phyloP scores from a whole-genome alignment of 306 rosid species.

The Macrotyloma uniflorum region DNA sequence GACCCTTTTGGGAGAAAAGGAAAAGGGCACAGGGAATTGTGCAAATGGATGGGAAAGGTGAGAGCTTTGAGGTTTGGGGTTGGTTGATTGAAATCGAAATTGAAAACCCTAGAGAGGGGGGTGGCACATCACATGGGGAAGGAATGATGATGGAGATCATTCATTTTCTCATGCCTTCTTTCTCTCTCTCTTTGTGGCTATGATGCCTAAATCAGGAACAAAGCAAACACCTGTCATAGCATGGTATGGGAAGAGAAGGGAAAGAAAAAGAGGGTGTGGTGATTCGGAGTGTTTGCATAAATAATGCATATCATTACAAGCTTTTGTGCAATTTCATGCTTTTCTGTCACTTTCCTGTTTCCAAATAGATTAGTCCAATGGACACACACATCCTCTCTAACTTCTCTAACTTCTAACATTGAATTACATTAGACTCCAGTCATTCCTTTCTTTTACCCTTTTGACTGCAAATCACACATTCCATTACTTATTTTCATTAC shows the following conservation, averaged over 20 bases:
- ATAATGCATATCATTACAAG: slow-evolving; percentile 42
- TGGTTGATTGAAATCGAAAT: slow-evolving; percentile 38
- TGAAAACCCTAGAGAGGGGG: slow-evolving; percentile 64
- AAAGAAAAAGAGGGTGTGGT: not conserved
- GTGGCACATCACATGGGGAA: slow-evolving; percentile 51
- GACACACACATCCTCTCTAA: not conserved
- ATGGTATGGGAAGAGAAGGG: not conserved
- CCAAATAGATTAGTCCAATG: slow-evolving; percentile 27
- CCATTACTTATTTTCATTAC: not conserved
- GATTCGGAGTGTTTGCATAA: slow-evolving; percentile 24
- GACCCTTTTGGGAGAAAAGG: slow-evolving; percentile 52
- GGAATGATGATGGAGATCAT: slow-evolving; percentile 47
- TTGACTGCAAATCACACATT: not conserved
- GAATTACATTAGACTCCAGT: not conserved
- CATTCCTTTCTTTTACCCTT: slow-evolving; percentile 37
- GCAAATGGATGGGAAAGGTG: slow-evolving; percentile 36
- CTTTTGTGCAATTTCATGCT: slow-evolving; percentile 47
- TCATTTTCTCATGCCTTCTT: slow-evolving; percentile 29
- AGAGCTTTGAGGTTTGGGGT: slow-evolving; percentile 69
- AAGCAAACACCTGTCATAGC: slow-evolving; percentile 37
- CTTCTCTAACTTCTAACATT: not conserved
- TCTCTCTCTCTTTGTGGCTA: slow-evolving; percentile 34
- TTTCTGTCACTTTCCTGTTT: slow-evolving; percentile 22
- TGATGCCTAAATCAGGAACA: slow-evolving; percentile 42
- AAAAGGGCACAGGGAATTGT: slow-evolving; percentile 51